Evolutionary conservation across 192 early-diverging fungal genomes (phyloP), one percentile per base, ranked within the genome.

Genomic region (Gamsiella multidivaricata): DNA sequence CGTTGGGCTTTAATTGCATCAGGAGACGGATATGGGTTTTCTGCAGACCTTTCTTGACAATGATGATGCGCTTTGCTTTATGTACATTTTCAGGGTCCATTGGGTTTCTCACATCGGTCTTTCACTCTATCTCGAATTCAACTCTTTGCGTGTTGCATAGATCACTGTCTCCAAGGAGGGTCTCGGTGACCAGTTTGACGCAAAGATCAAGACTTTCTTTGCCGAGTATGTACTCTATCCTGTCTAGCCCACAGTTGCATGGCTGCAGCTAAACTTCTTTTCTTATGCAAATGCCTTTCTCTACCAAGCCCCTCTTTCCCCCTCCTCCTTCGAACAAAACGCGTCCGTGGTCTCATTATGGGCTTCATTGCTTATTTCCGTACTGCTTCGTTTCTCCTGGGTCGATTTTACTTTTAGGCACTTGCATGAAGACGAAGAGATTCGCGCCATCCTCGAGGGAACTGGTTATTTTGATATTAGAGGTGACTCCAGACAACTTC

Each of bases 371-470:
- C 36, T 41, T 14, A 36, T 46, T 72, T 20, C 29, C 64, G 50
- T 57, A 61, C 52, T n/a, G 4, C 45, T 51, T 41, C 59, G 55
- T 31, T 26, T 61, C 37, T 73, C 42, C 32, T 56, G 3, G 8
- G 22, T 22, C 17, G 45, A 18, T 55, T 12, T 46, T 46, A 5
- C 17, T n/a, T 18, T n/a, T 47, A 89, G 88, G 61, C 96, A 98
- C 78, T 84, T 97, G 56, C 96, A 98, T 80, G 95, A 96, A 60
- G 97, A 97, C 65, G 97, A 99, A 85, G 96, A 99, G 81, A 99
- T 99, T 67, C 90, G 97, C 28, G 98, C 84, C 71, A 90, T 97
- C 54, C 58, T 94, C 39, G 95, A 92, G 17, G 97, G 97, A 17
- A 84, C 88, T 22, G 97, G 96, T n/a, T 99, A 90, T 84, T 96